A percentile compares a stretch with the other conserved stretches of the same genome.
Evolutionary conservation across 345 rosid species (phyloP).

Genomic region (Isatis tinctoria): DNA sequence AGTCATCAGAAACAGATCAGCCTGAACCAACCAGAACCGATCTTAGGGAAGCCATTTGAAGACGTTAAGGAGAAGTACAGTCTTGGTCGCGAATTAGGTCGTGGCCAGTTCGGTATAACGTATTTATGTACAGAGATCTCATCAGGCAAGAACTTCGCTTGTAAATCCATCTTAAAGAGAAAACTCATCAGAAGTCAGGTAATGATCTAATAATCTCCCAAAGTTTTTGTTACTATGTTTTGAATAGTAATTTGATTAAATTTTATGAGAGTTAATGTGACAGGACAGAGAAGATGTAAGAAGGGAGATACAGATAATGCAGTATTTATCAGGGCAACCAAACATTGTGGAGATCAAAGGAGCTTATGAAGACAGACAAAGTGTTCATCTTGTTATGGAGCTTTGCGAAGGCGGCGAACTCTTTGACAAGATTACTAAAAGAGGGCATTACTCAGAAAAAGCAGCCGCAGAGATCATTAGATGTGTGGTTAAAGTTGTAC

Average conservation of each 20-base stretch:
- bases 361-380: conserved; percentile 70
- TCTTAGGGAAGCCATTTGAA: conserved; percentile 69
- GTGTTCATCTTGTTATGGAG: conserved; percentile 87
- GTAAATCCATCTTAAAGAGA: conserved; percentile 77
- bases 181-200: conserved; percentile 47
- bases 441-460: conserved; percentile 72
- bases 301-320: conserved; percentile 79
- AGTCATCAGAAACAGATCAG: not conserved
- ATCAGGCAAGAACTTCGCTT: conserved; percentile 61
- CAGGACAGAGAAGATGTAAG: conserved; percentile 68
- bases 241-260: not conserved
- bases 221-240: not conserved
- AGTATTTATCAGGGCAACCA: conserved; percentile 78
- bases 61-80: conserved; percentile 53
- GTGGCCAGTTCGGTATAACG: conserved; percentile 83
- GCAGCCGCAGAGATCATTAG: conserved; percentile 67
- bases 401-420: conserved; percentile 91
- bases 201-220: not conserved
- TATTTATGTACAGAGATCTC: conserved; percentile 72
- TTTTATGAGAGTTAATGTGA: not conserved
- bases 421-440: conserved; percentile 69
- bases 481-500: conserved; percentile 67
- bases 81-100: conserved; percentile 68
- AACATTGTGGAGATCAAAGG: conserved; percentile 77
- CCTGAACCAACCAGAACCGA: conserved; percentile 34